Evolutionary conservation across 2,329 filamentous ascomycete species (phyloP), one percentile per base, ranked within the genome.

Genomic region (Ascochyta rabiei): DNA sequence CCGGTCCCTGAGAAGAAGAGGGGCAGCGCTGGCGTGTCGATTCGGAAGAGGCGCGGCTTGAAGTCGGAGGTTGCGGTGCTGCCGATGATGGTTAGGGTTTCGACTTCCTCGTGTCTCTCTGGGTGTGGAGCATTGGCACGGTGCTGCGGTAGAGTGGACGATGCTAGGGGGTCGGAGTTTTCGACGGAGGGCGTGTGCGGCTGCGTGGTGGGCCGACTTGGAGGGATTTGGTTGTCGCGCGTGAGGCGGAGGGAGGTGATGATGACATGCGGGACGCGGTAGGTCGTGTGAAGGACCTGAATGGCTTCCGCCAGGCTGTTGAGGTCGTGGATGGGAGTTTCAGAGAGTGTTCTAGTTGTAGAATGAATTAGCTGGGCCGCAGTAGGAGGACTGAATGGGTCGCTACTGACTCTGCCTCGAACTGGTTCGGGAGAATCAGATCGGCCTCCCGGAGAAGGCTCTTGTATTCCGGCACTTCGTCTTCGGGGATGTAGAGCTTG

Each of bases 1-100:
- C 95, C 95, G 0, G 96, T 98, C 35, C 95, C 95, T 66, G 89
- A 92, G 77, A 98, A 99, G 81, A 95, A 96, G 77, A 92, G 90
- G 71, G 96, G 90, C 56, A 97, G 87, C 24, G 89, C 85, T 0
- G 93, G 92, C 52, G 97, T 91, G 51, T 89, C 86, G 68, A 98
- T 88, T 68, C 89, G 87, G 81, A 98, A 99, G 47, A 93, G 83
- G n/a, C 95, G 88, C 0, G 93, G 86, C 37, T 81, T 81, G 61
- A 86, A 84, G 48, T 82, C 77, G 1, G 80, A 80, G 2, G 84
- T 87, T 70, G 87, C 87, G 16, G 87, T 91, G 10, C 90, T 93
- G 51, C 92, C 92, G 53, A 96, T 85, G 31, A 95, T 85, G 23
- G 85, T 87, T 12, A 93, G 84, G 47, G 83, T 73, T 23, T 74